phyloP scores from a whole-genome alignment of 176 grass and related monocot genomes.

The Typha latifolia region DNA sequence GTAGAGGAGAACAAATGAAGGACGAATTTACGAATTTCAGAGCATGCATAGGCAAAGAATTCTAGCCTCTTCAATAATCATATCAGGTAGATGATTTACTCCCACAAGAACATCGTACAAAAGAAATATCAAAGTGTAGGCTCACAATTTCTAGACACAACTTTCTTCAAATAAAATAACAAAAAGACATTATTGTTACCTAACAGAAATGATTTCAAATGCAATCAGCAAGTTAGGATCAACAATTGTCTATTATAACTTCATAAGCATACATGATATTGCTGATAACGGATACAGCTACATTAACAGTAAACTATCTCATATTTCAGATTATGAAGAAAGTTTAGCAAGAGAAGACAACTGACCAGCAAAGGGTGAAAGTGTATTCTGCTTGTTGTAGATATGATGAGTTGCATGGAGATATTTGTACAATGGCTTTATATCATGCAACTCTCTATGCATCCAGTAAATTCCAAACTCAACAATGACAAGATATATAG shows the following conservation, averaged over 20 bases:
- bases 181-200: too few relatives aligned
- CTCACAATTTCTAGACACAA: too few relatives aligned
- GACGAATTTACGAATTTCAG: too few relatives aligned
- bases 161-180: too few relatives aligned
- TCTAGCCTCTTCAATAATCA: too few relatives aligned
- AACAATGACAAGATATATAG: slow-evolving; percentile 54
- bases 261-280: background rate
- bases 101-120: too few relatives aligned
- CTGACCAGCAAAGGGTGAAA: slow-evolving; percentile 93
- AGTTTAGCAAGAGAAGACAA: background rate
- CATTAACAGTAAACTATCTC: background rate
- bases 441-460: slow-evolving; percentile 96
- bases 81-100: too few relatives aligned
- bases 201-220: too few relatives aligned
- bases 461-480: slow-evolving; percentile 99
- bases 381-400: slow-evolving; percentile 97
- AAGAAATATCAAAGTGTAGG: too few relatives aligned
- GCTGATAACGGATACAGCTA: background rate
- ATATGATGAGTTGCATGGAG: slow-evolving; percentile 89
- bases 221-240: too few relatives aligned
- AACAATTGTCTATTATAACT: background rate
- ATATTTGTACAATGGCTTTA: slow-evolving; percentile 93
- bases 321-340: background rate
- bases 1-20: too few relatives aligned
- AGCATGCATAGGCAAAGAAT: too few relatives aligned